Percentiles rank a stretch among this genome's conserved stretches.
Conservation (phyloP, 2,329 filamentous ascomycete species). For the Acrocalymma vagum region DNA sequence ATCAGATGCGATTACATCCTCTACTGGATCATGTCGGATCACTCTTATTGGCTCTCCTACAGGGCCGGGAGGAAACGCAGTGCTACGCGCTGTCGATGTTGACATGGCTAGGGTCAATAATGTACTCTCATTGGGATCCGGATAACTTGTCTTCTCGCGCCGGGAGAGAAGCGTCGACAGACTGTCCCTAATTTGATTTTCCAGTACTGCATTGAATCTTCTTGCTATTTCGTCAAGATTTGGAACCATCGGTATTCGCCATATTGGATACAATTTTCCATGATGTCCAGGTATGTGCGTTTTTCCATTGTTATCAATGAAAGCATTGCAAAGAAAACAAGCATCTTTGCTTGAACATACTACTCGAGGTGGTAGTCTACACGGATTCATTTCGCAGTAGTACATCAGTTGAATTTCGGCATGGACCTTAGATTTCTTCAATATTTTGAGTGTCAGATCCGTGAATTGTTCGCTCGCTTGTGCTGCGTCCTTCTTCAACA, state of each 20-base stretch:
- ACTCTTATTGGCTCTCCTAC: neutral
- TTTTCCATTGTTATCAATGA: constrained; percentile 53
- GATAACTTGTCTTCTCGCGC: constrained; percentile 17
- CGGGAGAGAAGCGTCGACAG: constrained; percentile 6
- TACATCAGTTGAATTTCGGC: constrained; percentile 61
- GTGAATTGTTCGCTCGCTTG: constrained; percentile 14
- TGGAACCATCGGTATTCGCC: constrained; percentile 50
- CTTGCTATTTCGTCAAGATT: constrained; percentile 8
- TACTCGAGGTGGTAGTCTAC: constrained; percentile 47
- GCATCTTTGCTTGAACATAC: constrained; percentile 61
- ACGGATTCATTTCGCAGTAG: constrained; percentile 40
- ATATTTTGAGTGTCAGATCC: constrained; percentile 13
- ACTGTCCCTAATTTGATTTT: constrained; percentile 7
- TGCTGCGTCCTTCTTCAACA: constrained; percentile 9
- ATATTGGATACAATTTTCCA: constrained; percentile 55
- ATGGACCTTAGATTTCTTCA: constrained; percentile 46
- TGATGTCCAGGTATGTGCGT: constrained; percentile 55
- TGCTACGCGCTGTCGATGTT: constrained; percentile 14
- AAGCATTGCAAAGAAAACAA: constrained; percentile 61
- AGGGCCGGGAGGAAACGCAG: neutral
- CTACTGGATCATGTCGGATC: neutral
- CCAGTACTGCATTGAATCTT: constrained; percentile 15
- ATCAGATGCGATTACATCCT: neutral
- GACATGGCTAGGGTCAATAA: constrained; percentile 16
- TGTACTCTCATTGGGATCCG: constrained; percentile 24